phyloP scores from a whole-genome alignment of 1,284 basidiomycete genomes.

The Naganishia liquefaciens region DNA sequence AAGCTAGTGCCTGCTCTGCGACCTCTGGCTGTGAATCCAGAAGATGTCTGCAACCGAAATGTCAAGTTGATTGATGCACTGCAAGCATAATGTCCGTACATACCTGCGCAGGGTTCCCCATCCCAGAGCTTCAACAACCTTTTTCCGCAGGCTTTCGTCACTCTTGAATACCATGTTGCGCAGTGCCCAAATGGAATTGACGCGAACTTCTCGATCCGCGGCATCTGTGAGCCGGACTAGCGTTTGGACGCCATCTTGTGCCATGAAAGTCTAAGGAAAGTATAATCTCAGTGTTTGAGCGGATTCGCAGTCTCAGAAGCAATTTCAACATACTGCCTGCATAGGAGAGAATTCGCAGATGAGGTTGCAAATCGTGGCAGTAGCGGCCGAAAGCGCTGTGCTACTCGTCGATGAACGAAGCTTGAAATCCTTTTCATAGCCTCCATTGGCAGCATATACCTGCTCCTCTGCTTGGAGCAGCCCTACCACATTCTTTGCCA shows the following conservation, averaged over 20 bases:
- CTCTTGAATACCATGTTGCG: slow-evolving; percentile 74
- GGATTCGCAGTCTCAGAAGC: background rate
- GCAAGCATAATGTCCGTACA: background rate
- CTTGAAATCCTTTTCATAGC: slow-evolving; percentile 28
- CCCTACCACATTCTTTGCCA: slow-evolving; percentile 69
- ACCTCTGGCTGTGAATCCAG: slow-evolving; percentile 38
- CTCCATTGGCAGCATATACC: background rate
- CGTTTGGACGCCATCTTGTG: slow-evolving; percentile 65
- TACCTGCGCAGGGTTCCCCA: slow-evolving; percentile 57
- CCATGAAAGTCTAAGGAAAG: slow-evolving; percentile 61
- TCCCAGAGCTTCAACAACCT: slow-evolving; percentile 65
- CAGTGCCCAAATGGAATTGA: slow-evolving; percentile 75
- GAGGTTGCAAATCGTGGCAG: slow-evolving; percentile 77
- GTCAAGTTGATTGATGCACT: background rate
- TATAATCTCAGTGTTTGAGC: slow-evolving; percentile 17
- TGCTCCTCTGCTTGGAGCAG: slow-evolving; percentile 56
- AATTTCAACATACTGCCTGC: slow-evolving; percentile 59
- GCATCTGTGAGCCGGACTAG: slow-evolving; percentile 62
- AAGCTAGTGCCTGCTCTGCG: slow-evolving; percentile 45
- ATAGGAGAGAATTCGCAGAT: slow-evolving; percentile 83
- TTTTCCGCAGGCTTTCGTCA: slow-evolving; percentile 61
- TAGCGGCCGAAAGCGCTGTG: slow-evolving; percentile 70
- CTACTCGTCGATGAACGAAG: slow-evolving; percentile 45
- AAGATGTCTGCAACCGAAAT: slow-evolving; percentile 31
- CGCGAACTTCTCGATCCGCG: slow-evolving; percentile 61